A percentile compares a stretch with the other conserved stretches of the same genome.
These are phyloP conservation scores for Malus hybrid DNA, from an alignment of 331 rosid species.

Conservation along the genomic window DNA sequence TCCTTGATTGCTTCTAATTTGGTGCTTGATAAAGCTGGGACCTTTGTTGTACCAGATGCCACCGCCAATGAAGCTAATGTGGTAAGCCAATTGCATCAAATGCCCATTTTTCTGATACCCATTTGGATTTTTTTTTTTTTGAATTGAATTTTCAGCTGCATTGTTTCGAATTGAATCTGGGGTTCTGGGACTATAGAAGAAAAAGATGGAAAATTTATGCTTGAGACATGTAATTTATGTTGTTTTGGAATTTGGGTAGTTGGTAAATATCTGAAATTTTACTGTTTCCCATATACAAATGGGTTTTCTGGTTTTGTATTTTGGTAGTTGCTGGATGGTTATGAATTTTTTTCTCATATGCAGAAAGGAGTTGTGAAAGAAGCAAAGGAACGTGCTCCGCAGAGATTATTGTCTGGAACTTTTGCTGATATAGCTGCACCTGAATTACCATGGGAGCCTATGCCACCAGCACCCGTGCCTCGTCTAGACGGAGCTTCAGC, in stretches of 20 bases:
- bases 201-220: neutral
- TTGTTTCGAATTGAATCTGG: neutral
- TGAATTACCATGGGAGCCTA: constrained; percentile 63
- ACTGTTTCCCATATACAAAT: neutral
- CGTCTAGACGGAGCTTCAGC: constrained; percentile 72
- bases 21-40: constrained; percentile 20
- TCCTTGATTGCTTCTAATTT: constrained; percentile 36
- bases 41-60: constrained; percentile 22
- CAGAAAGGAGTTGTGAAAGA: constrained; percentile 23
- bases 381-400: constrained; percentile 12
- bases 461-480: constrained; percentile 81
- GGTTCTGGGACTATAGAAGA: neutral
- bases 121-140: neutral
- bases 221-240: neutral
- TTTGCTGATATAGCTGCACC: constrained; percentile 84
- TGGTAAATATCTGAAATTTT: neutral
- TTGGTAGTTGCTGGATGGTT: neutral
- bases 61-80: neutral
- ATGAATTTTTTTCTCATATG: neutral
- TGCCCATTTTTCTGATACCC: neutral
- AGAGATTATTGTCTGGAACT: constrained; percentile 44
- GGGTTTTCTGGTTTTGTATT: neutral
- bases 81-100: constrained; percentile 17
- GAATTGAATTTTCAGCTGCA: neutral
- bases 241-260: neutral